A percentile compares a stretch with the other conserved stretches of the same genome.
These are phyloP conservation scores for Priceomyces carsonii DNA, from an alignment of 805 yeast species.

Conservation along the genomic window DNA sequence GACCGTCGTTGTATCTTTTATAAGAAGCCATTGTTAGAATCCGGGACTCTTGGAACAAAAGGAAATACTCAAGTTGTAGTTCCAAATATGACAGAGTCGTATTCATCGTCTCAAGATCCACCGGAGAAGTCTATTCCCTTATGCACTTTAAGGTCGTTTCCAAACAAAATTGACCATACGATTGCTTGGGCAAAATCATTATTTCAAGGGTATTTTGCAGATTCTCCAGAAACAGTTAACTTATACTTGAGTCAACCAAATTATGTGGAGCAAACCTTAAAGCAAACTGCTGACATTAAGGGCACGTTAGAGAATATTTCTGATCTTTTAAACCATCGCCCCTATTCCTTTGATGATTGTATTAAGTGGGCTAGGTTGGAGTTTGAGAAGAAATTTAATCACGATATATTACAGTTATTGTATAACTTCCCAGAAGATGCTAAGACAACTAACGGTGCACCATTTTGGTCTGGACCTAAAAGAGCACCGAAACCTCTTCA, in stretches of 20 bases:
- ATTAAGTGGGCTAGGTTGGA: conserved; percentile 91
- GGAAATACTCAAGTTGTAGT: conserved; percentile 97
- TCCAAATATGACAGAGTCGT: conserved; percentile 92
- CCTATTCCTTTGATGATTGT: conserved; percentile 90
- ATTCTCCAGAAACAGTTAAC: conserved; percentile 92
- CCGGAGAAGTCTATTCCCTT: conserved; percentile 97
- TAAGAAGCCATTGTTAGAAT: conserved; percentile 87
- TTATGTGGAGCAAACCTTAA: conserved; percentile 86
- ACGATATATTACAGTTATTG: conserved; percentile 86
- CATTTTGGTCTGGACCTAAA: conserved; percentile 98
- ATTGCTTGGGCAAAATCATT: conserved; percentile 98
- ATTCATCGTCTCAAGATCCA: conserved; percentile 96
- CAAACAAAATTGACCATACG: conserved; percentile 97
- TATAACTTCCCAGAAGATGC: conserved; percentile 96
- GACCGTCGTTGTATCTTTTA: conserved; percentile 95
- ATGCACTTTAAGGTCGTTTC: conserved; percentile 96
- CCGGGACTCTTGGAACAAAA: conserved; percentile 97
- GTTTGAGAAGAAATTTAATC: conserved; percentile 80
- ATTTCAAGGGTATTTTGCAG: conserved; percentile 89
- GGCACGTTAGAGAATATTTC: conserved; percentile 81
- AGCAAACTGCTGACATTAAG: conserved; percentile 90
- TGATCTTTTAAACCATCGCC: conserved; percentile 75
- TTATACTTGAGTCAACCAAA: conserved; percentile 87
- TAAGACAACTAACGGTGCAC: conserved; percentile 82
- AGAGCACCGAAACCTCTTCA: conserved; percentile 88